These are phyloP conservation scores for Butyriboletus regius DNA, from an alignment of 1,284 basidiomycete species.

Conservation along the genomic window DNA sequence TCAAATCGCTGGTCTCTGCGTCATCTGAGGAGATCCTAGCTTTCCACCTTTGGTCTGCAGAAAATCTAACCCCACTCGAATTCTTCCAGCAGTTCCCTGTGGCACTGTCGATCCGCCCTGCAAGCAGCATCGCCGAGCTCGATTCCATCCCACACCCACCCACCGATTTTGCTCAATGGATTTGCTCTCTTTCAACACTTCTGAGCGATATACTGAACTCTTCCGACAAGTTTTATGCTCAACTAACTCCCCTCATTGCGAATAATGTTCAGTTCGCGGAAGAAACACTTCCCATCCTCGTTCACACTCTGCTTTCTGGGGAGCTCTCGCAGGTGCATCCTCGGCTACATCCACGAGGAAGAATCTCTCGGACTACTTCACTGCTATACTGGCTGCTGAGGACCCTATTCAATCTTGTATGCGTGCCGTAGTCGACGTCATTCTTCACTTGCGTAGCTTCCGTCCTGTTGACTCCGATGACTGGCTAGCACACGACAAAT, in stretches of 20 bases:
- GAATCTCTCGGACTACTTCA: constrained; percentile 60
- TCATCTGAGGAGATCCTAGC: constrained; percentile 33
- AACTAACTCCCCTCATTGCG: constrained; percentile 55
- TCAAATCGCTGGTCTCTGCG: constrained; percentile 51
- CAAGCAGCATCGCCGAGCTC: constrained; percentile 36
- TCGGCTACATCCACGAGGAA: constrained; percentile 12
- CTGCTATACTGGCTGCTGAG: constrained; percentile 45
- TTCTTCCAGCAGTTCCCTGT: constrained; percentile 47
- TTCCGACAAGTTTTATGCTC: constrained; percentile 60
- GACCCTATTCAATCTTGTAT: constrained; percentile 44
- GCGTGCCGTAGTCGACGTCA: constrained; percentile 63
- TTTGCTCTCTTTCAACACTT: constrained; percentile 52
- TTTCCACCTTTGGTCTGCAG: constrained; percentile 35
- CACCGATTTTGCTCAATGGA: constrained; percentile 58
- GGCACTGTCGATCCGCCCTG: constrained; percentile 25
- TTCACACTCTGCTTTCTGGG: constrained; percentile 60
- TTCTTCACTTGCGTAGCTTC: constrained; percentile 78
- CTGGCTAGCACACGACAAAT: constrained; percentile 66
- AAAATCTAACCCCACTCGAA: constrained; percentile 45
- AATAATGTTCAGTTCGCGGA: constrained; percentile 55
- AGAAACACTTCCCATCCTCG: constrained; percentile 65
- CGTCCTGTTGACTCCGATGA: constrained; percentile 39
- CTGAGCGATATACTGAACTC: constrained; percentile 55
- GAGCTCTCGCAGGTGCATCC: constrained; percentile 22
- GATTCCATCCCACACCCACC: constrained; percentile 37